A percentile compares a stretch with the other conserved stretches of the same genome.
phyloP scores from a whole-genome alignment of 805 yeast genomes.

The Cyberlindnera samutprakarnensis region DNA sequence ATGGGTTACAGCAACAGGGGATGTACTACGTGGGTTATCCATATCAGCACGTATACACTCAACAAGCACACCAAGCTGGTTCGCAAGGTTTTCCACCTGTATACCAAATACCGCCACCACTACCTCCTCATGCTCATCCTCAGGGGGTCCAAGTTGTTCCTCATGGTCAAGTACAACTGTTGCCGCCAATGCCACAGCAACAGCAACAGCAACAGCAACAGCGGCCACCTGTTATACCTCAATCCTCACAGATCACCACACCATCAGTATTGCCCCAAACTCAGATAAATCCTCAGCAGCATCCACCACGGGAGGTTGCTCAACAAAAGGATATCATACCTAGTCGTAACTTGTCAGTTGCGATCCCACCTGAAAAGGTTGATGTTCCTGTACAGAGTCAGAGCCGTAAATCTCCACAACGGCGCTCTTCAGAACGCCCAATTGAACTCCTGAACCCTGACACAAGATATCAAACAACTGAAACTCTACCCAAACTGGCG shows the following conservation, averaged over 20 bases:
- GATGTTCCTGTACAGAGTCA: constrained; percentile 9
- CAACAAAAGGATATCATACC: too few relatives aligned
- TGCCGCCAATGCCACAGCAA: constrained; percentile 9
- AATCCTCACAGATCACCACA: not conserved
- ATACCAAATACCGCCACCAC: constrained; percentile 1
- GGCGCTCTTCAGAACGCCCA: constrained; percentile 7
- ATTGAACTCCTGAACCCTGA: constrained; percentile 15
- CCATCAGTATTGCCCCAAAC: not conserved
- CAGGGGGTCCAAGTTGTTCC: constrained; percentile 3
- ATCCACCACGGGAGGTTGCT: too few relatives aligned
- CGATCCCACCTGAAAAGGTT: constrained; percentile 7
- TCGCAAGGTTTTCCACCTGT: not conserved
- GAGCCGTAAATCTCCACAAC: constrained; percentile 14
- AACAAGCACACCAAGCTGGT: constrained; percentile 1
- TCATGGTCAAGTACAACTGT: constrained; percentile 4
- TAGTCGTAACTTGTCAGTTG: constrained; percentile 4
- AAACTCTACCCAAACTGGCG: constrained; percentile 20
- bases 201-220: constrained; percentile 3
- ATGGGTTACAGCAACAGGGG: not conserved
- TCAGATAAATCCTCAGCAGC: too few relatives aligned
- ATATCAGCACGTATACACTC: constrained; percentile 8
- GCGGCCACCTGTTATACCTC: not conserved
- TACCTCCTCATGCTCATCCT: not conserved
- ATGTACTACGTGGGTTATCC: constrained; percentile 1
- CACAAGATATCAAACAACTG: constrained; percentile 15